These are phyloP conservation scores for Penicillium verhagenii DNA, from an alignment of 495 filamentous ascomycete genomes.

Conservation along the genomic window DNA sequence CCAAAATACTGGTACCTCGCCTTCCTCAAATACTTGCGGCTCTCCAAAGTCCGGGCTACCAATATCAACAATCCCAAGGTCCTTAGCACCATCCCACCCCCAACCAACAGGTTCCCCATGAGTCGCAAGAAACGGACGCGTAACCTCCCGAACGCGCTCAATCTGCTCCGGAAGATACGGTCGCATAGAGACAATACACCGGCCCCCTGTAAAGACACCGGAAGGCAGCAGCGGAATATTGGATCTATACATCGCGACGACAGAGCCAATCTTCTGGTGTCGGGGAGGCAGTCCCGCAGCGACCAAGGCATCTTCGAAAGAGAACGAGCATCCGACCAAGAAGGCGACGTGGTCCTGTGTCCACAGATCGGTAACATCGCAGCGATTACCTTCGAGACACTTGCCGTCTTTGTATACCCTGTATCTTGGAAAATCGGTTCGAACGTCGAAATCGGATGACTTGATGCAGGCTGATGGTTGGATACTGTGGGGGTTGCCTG, in stretches of 20 bases:
- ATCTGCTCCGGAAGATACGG: slow-evolving; percentile 47
- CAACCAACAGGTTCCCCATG: slow-evolving; percentile 61
- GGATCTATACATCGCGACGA: slow-evolving; percentile 56
- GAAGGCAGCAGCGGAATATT: slow-evolving; percentile 47
- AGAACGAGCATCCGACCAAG: slow-evolving; percentile 58
- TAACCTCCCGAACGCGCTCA: slow-evolving; percentile 46
- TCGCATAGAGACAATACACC: slow-evolving; percentile 56
- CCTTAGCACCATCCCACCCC: slow-evolving; percentile 52
- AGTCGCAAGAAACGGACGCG: slow-evolving; percentile 42
- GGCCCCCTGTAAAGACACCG: slow-evolving; percentile 49
- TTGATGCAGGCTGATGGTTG: slow-evolving; percentile 26
- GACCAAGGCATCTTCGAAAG: slow-evolving; percentile 51
- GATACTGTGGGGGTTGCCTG: slow-evolving; percentile 19
- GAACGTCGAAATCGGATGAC: slow-evolving; percentile 42
- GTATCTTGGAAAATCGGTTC: slow-evolving; percentile 53
- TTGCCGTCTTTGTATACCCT: slow-evolving; percentile 48
- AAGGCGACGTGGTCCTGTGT: slow-evolving; percentile 52
- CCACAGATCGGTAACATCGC: slow-evolving; percentile 48
- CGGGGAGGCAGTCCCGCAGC: slow-evolving; percentile 43
- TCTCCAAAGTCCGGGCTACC: slow-evolving; percentile 46
- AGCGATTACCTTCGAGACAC: slow-evolving; percentile 10
- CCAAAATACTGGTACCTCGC: slow-evolving; percentile 55
- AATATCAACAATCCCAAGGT: slow-evolving; percentile 48
- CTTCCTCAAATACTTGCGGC: slow-evolving; percentile 32
- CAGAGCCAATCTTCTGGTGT: slow-evolving; percentile 35